These are phyloP conservation scores for Dryas alaskensis DNA, from an alignment of 306 rosid species.

Conservation along the genomic window DNA sequence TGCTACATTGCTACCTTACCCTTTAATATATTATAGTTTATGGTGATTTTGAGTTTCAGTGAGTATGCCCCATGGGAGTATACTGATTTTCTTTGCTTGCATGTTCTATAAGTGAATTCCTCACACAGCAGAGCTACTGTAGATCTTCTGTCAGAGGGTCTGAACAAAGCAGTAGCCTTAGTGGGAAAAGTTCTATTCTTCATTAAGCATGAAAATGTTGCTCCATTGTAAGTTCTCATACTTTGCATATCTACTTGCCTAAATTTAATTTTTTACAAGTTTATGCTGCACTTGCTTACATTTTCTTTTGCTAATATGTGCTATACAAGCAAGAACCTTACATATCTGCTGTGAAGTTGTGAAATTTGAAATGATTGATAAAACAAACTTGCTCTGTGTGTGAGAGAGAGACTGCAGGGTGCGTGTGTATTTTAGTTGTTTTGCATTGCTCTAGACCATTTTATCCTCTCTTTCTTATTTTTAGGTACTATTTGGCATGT, in stretches of 20 bases:
- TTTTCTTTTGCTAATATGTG: background rate
- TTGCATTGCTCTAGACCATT: background rate
- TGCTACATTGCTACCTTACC: slow-evolving; percentile 37
- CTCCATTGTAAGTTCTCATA: slow-evolving; percentile 74
- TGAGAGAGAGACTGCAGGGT: background rate
- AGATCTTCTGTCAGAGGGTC: slow-evolving; percentile 65
- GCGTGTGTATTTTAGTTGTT: background rate
- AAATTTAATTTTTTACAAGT: background rate
- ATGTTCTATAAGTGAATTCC: slow-evolving; percentile 47
- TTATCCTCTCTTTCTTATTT: background rate
- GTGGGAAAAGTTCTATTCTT: slow-evolving; percentile 78
- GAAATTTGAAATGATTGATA: background rate
- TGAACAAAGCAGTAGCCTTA: slow-evolving; percentile 69
- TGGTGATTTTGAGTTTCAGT: slow-evolving; percentile 19
- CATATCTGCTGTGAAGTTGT: background rate
- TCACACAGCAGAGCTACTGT: slow-evolving; percentile 57
- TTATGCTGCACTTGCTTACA: background rate
- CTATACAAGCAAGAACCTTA: background rate
- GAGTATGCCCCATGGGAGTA: slow-evolving; percentile 5
- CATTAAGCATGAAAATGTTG: slow-evolving; percentile 58
- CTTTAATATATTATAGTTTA: slow-evolving; percentile 15
- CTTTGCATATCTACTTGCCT: slow-evolving; percentile 12
- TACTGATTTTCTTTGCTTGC: slow-evolving; percentile 32
- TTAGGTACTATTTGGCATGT: slow-evolving; percentile 75
- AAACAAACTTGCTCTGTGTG: background rate